phyloP scores from a whole-genome alignment of 2,329 filamentous ascomycete species.

The Calonectria crousiana region DNA sequence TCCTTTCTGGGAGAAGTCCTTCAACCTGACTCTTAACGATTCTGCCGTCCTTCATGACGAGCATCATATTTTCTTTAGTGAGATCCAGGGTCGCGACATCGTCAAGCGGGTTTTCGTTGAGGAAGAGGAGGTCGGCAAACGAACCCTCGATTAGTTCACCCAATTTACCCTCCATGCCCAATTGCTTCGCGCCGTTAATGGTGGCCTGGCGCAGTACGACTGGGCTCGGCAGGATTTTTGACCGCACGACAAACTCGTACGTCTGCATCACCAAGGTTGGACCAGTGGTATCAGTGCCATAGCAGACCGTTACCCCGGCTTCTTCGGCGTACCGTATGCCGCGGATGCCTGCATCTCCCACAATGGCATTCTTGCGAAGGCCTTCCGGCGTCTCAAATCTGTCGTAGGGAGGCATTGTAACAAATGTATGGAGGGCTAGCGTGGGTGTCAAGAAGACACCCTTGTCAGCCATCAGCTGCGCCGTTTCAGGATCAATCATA shows the following conservation, averaged over 20 bases:
- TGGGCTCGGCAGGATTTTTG: conserved; percentile 36
- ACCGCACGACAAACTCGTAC: conserved; percentile 46
- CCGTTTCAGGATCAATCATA: conserved; percentile 56
- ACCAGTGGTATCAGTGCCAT: conserved; percentile 58
- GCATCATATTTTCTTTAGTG: conserved; percentile 60
- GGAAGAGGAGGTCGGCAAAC: conserved; percentile 64
- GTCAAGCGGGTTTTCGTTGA: conserved; percentile 66
- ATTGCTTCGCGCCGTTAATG: conserved; percentile 63
- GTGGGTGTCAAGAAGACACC: conserved; percentile 66
- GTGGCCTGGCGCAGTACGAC: conserved; percentile 48
- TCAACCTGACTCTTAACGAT: conserved; percentile 35
- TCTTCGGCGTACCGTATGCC: conserved; percentile 62
- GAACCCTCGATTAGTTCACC: conserved; percentile 65
- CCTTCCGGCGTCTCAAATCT: conserved; percentile 58
- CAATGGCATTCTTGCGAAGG: conserved; percentile 63
- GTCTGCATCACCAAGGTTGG: conserved; percentile 48
- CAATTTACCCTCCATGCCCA: conserved; percentile 59
- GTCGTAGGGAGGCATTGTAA: conserved; percentile 57
- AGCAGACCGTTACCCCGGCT: conserved; percentile 67
- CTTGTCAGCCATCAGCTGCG: conserved; percentile 62
- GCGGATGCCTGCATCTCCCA: conserved; percentile 59
- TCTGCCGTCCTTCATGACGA: conserved; percentile 67
- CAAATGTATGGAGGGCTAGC: conserved; percentile 63
- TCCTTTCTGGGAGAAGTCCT: not conserved
- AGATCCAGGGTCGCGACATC: conserved; percentile 64